Evolutionary conservation across 2,329 filamentous ascomycete species (phyloP), one percentile per base, ranked within the genome.

Genomic region (Fusarium oxysporum): DNA sequence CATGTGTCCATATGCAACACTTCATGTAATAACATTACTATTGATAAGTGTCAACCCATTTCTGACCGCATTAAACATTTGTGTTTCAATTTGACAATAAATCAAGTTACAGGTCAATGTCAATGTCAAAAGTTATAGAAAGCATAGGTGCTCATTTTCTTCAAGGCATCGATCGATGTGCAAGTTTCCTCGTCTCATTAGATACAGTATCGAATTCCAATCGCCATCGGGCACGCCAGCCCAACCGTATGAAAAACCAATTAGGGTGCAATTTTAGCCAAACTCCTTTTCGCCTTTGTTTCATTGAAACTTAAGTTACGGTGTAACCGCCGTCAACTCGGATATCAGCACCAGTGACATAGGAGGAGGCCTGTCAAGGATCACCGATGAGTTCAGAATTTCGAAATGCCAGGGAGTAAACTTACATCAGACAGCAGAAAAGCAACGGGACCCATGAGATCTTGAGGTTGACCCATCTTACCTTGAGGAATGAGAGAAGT

Each of bases 371-470:
- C 66, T 69, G 37, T 45, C 25, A 21, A 17, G 16, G 37, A 47
- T 28, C 16, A 21, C 12, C 11, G 37, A n/a, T 64, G n/a, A 64
- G 55, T 25, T 44, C 17, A 35, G 13, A 28, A 19, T 14, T 12
- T 37, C 17, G 28, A 19, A 11, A 32, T 7, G 11, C 23, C 9
- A 16, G 5, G 13, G 25, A 28, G 13, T 17, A 19, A 21, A 56
- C 66, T 45, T 64, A 69, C 66, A 78, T 96, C 93, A 66, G 92
- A 95, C 44, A 94, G 89, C 65, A 97, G 85, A 86, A 96, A 97
- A 21, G 93, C 92, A 33, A 97, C 95, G 9, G 95, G 93, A 5
- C 96, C 96, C 93, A 97, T 97, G 64, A 98, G 87, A 78, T 98
- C 96, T 80, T 95, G 91, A 2, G 96, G 96, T 57, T 91, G 88